Percentiles rank a stretch among this genome's conserved stretches.
Evolutionary conservation across 495 filamentous ascomycete genomes (phyloP).

Genomic region (Penicillium diatomitis): DNA sequence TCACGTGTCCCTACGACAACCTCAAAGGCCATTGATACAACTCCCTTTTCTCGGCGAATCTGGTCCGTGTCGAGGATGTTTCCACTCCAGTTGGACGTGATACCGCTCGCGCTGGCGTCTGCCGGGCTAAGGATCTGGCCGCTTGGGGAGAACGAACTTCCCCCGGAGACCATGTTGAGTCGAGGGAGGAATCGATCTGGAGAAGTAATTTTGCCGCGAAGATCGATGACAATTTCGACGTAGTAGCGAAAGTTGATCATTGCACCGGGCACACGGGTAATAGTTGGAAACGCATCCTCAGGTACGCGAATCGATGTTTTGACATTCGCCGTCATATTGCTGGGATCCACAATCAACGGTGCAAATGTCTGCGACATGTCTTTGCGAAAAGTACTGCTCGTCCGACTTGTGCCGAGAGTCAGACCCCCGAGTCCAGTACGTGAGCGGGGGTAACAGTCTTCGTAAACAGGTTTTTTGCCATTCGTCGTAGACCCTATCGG

Average conservation of each 20-base stretch:
- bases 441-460: slow-evolving; percentile 75
- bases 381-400: slow-evolving; percentile 84
- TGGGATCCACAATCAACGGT: slow-evolving; percentile 77
- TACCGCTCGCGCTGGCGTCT: slow-evolving; percentile 26
- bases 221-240: slow-evolving; percentile 83
- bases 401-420: slow-evolving; percentile 70
- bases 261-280: slow-evolving; percentile 74
- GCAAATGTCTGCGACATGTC: slow-evolving; percentile 81
- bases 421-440: slow-evolving; percentile 66
- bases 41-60: slow-evolving; percentile 77
- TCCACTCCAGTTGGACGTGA: slow-evolving; percentile 52
- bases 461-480: slow-evolving; percentile 59
- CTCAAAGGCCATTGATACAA: slow-evolving; percentile 74
- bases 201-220: slow-evolving; percentile 75
- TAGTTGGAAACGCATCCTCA: slow-evolving; percentile 87
- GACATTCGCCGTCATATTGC: slow-evolving; percentile 63
- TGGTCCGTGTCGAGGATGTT: slow-evolving; percentile 84
- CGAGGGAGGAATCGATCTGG: slow-evolving; percentile 54
- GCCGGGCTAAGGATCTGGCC: slow-evolving; percentile 38
- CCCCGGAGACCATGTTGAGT: slow-evolving; percentile 43
- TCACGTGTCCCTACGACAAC: slow-evolving; percentile 84
- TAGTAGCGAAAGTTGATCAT: slow-evolving; percentile 94
- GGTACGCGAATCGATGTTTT: slow-evolving; percentile 77
- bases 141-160: slow-evolving; percentile 37
- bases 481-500: slow-evolving; percentile 50